phyloP scores from a whole-genome alignment of 306 rosid species.

The Clitoria ternatea region DNA sequence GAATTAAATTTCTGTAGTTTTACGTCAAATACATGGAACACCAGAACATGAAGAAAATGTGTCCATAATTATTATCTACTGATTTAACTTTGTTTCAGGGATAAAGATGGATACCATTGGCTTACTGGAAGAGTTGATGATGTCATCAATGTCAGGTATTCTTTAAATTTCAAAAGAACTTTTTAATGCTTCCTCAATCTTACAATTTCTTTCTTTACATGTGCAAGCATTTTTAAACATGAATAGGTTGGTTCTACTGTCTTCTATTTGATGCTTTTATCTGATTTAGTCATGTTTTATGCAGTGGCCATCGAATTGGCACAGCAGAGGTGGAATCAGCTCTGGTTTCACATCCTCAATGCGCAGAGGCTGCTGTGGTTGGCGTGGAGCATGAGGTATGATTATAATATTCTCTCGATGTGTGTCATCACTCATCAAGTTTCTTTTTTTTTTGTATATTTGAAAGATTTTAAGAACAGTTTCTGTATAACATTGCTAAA shows the following conservation, averaged over 20 bases:
- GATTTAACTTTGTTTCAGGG: slow-evolving; percentile 55
- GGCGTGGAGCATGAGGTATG: slow-evolving; percentile 95
- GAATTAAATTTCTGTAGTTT: slow-evolving; percentile 5
- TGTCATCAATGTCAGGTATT: slow-evolving; percentile 95
- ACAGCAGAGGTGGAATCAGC: slow-evolving; percentile 99
- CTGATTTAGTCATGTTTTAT: slow-evolving; percentile 13
- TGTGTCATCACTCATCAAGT: background rate
- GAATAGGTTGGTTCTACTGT: background rate
- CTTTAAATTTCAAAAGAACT: slow-evolving; percentile 2
- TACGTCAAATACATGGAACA: background rate
- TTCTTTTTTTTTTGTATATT: background rate
- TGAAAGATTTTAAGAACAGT: background rate
- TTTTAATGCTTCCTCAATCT: background rate
- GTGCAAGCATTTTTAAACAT: slow-evolving; percentile 10
- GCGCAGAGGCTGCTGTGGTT: slow-evolving; percentile 99
- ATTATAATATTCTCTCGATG: slow-evolving; percentile 2
- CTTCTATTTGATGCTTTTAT: slow-evolving; percentile 4
- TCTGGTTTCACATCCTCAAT: slow-evolving; percentile 80
- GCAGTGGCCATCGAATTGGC: slow-evolving; percentile 99
- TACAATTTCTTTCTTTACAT: background rate
- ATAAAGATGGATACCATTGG: slow-evolving; percentile 97
- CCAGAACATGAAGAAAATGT: slow-evolving; percentile 5
- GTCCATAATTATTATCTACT: slow-evolving; percentile 26
- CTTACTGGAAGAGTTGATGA: slow-evolving; percentile 99
- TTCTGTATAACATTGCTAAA: slow-evolving; percentile 1